Base-by-base conservation (phyloP, 169 alveolate genomes). In the Eimeria necatrix region DNA sequence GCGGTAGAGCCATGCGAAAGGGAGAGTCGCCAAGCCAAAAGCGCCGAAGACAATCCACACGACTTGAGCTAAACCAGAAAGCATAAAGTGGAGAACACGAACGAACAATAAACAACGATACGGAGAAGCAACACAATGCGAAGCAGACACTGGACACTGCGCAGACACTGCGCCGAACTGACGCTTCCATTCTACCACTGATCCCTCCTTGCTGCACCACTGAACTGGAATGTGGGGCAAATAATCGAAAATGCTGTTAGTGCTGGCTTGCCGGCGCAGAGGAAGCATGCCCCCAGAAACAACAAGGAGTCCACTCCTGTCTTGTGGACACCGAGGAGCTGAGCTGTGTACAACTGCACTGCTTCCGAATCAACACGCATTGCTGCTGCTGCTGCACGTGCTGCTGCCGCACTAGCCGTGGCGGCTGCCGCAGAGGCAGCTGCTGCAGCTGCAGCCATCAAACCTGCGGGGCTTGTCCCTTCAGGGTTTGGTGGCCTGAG, bases 371-470 rank as follows among this genome's bases (percentile, higher is more conserved):
- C 90, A 22, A 81, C 90, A 52, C 73, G 90, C 53, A 22, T 41
- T 49, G 90, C 90, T 22, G 90, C 90, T 22, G 90, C 90, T 24
- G 90, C 90, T 81, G 90, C 90, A 22, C 51, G 41, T 20, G 73
- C 90, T 3, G 90, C 90, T n/a, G 90, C 90, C 2, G 90, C 90
- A 53, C 90, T 81, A 18, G 90, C 90, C 26, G 90, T 53, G 51
- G 90, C 90, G 5, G 90, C 90, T 8, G 90, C 90, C n/a, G 90
- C 90, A 81, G 90, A 81, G 46, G 90, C 90, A 24, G 90, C 90
- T 41, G 90, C 90, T 26, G 90, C 90, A 7, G 90, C 90, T 24
- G 90, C 90, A 9, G 90, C 90, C 90, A 81, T 81, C 51, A 81
- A 52, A 32, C 90, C 73, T 12, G 74, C 90, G 22, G 90, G 20